These are phyloP conservation scores for Tubosaeta brunneosetosa DNA, from an alignment of 768 basidiomycete species.

Conservation along the genomic window DNA sequence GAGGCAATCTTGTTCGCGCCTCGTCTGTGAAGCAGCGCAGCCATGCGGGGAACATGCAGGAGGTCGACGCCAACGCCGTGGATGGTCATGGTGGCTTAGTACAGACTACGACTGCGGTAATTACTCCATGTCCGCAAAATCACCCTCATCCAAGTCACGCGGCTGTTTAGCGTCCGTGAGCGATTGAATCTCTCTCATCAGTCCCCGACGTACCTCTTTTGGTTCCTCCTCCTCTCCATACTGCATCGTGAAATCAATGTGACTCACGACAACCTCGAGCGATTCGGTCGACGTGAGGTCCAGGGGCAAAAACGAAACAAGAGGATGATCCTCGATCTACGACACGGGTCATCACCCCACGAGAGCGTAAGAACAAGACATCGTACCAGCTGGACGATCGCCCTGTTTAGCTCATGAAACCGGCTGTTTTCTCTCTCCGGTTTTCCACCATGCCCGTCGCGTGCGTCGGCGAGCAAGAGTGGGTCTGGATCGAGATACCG, in stretches of 20 bases:
- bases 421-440: conserved; percentile 61
- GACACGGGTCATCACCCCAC: background rate
- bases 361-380: background rate
- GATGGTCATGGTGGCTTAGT: conserved; percentile 50
- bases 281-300: conserved; percentile 89
- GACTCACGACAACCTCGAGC: conserved; percentile 84
- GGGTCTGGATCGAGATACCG: conserved; percentile 98
- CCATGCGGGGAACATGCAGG: conserved; percentile 63
- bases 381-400: conserved; percentile 88
- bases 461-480: conserved; percentile 63
- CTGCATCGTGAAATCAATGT: conserved; percentile 98
- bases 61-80: conserved; percentile 77
- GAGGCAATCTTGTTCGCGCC: conserved; percentile 44
- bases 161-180: conserved; percentile 47
- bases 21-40: conserved; percentile 47
- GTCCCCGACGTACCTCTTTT: conserved; percentile 60
- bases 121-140: conserved; percentile 74
- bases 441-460: conserved; percentile 41
- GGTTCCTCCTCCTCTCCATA: conserved; percentile 99
- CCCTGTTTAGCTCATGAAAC: conserved; percentile 91
- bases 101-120: background rate
- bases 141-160: conserved; percentile 89
- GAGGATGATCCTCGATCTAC: conserved; percentile 97
- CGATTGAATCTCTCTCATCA: background rate
- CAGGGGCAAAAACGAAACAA: conserved; percentile 94